Conservation (phyloP, 441 rosid genomes). For the Gossypium gossypioides region DNA sequence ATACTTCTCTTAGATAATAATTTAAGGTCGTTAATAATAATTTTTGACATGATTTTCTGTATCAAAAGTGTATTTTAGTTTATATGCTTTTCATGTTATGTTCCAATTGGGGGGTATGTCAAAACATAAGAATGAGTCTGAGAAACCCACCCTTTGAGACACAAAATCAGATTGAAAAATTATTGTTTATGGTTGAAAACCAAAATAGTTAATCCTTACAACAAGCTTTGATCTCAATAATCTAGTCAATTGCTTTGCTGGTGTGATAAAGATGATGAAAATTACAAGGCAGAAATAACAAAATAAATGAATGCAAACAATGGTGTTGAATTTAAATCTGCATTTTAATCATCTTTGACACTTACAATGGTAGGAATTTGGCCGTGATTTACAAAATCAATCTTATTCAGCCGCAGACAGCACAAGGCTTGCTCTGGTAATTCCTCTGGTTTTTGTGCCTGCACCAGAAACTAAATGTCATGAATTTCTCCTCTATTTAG, state of each 20-base stretch:
- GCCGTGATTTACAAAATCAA: constrained; percentile 67
- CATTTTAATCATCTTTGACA: constrained; percentile 28
- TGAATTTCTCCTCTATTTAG: constrained; percentile 24
- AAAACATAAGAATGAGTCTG: too few relatives aligned
- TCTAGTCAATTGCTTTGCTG: not conserved
- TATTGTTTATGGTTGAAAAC: too few relatives aligned
- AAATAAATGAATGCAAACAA: not conserved
- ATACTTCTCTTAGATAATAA: not conserved
- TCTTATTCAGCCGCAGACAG: constrained; percentile 67
- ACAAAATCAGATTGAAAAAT: too few relatives aligned
- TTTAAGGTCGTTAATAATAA: not conserved
- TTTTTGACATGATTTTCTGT: not conserved
- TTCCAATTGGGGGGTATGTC: too few relatives aligned
- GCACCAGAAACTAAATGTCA: constrained; percentile 2
- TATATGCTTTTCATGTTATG: too few relatives aligned
- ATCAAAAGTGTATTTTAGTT: not conserved
- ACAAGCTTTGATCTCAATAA: not conserved
- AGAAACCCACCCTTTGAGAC: too few relatives aligned
- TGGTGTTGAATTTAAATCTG: not conserved
- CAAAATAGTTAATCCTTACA: not conserved
- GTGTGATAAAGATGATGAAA: not conserved
- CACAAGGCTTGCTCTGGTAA: constrained; percentile 75
- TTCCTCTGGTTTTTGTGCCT: constrained; percentile 85
- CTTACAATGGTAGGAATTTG: constrained; percentile 63
- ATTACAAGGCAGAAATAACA: not conserved